Percentiles rank a stretch among this genome's conserved stretches.
Conservation (phyloP, 768 basidiomycete species). For the Trametes cinnabarina region DNA sequence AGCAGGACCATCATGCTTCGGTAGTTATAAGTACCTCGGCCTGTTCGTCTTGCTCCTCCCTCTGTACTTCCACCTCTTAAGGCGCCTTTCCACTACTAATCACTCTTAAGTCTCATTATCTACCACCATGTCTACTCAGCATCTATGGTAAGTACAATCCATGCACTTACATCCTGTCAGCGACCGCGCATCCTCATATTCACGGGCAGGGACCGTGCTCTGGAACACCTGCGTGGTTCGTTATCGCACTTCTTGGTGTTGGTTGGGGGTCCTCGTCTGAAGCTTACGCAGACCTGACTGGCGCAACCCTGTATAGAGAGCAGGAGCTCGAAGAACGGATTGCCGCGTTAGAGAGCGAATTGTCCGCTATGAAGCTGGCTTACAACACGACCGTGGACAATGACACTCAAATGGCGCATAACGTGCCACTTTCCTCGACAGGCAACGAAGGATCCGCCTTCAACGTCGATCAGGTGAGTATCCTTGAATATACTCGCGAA, state of each 20-base stretch:
- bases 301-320: constrained; percentile 61
- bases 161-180: background rate
- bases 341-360: constrained; percentile 65
- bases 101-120: background rate
- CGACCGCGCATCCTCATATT: background rate
- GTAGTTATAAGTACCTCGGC: constrained; percentile 30
- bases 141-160: constrained; percentile 54
- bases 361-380: constrained; percentile 69
- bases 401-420: constrained; percentile 58
- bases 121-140: constrained; percentile 43
- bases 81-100: constrained; percentile 3
- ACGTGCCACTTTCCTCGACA: constrained; percentile 61
- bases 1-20: constrained; percentile 30
- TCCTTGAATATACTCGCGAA: background rate
- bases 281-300: constrained; percentile 53
- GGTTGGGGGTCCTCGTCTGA: background rate
- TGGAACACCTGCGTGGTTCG: constrained; percentile 60
- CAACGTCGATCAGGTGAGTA: constrained; percentile 47
- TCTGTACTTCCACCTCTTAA: constrained; percentile 20
- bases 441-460: constrained; percentile 61
- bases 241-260: background rate
- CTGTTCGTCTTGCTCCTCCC: constrained; percentile 23
- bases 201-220: constrained; percentile 55
- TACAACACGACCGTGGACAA: constrained; percentile 61
- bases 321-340: constrained; percentile 62